phyloP scores from a whole-genome alignment of 495 filamentous ascomycete species.

The Hypoxylon subgilvum region DNA sequence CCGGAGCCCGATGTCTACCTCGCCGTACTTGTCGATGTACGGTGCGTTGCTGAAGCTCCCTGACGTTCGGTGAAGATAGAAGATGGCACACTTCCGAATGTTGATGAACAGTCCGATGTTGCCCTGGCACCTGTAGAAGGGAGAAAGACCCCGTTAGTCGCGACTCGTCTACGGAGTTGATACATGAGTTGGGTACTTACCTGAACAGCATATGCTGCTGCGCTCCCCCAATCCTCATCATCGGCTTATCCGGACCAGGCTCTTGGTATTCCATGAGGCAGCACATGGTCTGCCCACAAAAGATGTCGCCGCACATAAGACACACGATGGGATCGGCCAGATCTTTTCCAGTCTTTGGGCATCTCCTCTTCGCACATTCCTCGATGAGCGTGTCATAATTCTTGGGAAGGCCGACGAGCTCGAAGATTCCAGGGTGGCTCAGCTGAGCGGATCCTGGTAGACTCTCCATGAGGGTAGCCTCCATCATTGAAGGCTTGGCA shows the following conservation, averaged over 20 bases:
- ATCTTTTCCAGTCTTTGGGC: constrained; percentile 88
- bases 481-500: background rate
- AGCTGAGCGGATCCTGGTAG: constrained; percentile 54
- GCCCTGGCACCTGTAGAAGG: constrained; percentile 79
- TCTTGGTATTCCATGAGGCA: constrained; percentile 70
- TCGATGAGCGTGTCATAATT: constrained; percentile 93
- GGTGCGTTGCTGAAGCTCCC: constrained; percentile 87
- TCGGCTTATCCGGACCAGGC: constrained; percentile 39
- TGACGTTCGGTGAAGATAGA: constrained; percentile 80
- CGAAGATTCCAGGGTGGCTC: constrained; percentile 88
- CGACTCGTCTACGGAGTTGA: constrained; percentile 6
- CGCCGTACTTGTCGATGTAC: constrained; percentile 93
- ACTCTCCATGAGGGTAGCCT: constrained; percentile 15
- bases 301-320: constrained; percentile 93
- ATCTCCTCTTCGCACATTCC: constrained; percentile 82
- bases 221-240: constrained; percentile 73
- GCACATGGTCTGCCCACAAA: constrained; percentile 92
- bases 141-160: background rate
- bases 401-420: constrained; percentile 89
- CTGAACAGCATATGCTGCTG: constrained; percentile 81
- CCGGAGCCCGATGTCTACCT: constrained; percentile 84
- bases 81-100: constrained; percentile 89
- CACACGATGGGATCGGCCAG: constrained; percentile 88
- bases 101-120: constrained; percentile 93
- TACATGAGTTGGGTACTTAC: constrained; percentile 58